These are phyloP conservation scores for Penicillium sp. DNA, from an alignment of 2,329 filamentous ascomycete species.

Conservation along the genomic window DNA sequence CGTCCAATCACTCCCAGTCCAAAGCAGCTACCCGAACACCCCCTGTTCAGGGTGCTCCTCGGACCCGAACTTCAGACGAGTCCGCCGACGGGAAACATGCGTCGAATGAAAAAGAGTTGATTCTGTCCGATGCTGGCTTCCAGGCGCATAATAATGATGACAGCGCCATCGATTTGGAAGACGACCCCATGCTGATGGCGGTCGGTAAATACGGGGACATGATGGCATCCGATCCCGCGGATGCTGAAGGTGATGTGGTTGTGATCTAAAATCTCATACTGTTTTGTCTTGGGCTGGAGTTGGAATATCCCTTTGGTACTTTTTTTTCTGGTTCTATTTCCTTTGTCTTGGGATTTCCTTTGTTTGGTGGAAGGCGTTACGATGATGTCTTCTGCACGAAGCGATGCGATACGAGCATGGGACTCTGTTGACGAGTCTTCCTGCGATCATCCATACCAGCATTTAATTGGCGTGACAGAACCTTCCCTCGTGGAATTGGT, in stretches of 20 bases:
- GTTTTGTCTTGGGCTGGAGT: slow-evolving; percentile 25
- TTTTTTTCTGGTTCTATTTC: slow-evolving; percentile 20
- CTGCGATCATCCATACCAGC: slow-evolving; percentile 16
- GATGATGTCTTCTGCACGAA: slow-evolving; percentile 20
- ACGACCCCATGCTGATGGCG: slow-evolving; percentile 40
- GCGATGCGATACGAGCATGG: slow-evolving; percentile 25
- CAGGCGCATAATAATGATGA: slow-evolving; percentile 53
- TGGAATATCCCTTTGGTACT: slow-evolving; percentile 25
- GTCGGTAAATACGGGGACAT: slow-evolving; percentile 44
- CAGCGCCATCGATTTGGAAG: slow-evolving; percentile 64
- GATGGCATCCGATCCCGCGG: slow-evolving; percentile 43
- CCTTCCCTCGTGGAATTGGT: slow-evolving; percentile 8
- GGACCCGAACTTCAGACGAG: slow-evolving; percentile 12
- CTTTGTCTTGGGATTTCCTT: slow-evolving; percentile 18
- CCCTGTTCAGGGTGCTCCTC: slow-evolving; percentile 13
- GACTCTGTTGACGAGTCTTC: slow-evolving; percentile 14
- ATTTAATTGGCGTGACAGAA: slow-evolving; percentile 23
- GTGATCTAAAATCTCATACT: slow-evolving; percentile 34
- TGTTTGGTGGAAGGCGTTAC: slow-evolving; percentile 14
- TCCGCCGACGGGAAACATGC: slow-evolving; percentile 20
- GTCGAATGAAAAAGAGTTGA: slow-evolving; percentile 39
- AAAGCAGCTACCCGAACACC: slow-evolving; percentile 19
- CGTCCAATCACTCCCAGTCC: slow-evolving; percentile 12
- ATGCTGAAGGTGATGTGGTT: slow-evolving; percentile 43
- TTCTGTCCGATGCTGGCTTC: slow-evolving; percentile 39